phyloP scores from a whole-genome alignment of 192 early-diverging fungal genomes.

The Allomyces macrogynus region DNA sequence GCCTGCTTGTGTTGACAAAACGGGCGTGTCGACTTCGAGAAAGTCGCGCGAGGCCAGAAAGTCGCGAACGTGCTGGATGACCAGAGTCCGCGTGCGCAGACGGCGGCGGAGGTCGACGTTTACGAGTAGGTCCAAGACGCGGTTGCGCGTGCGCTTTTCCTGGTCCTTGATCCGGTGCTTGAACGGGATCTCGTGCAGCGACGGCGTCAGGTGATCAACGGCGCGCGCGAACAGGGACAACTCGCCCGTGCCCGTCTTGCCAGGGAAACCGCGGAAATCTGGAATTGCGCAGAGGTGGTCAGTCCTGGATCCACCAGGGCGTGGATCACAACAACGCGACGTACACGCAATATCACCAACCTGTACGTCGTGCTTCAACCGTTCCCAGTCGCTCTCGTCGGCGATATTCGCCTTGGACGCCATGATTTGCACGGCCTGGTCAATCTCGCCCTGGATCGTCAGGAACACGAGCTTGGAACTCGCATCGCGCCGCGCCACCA shows the following conservation, averaged over 20 bases:
- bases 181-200: conserved; percentile 43
- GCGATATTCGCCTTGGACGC: conserved; percentile 23
- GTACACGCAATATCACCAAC: conserved; percentile 17
- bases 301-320: not conserved
- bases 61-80: conserved; percentile 36
- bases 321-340: conserved; percentile 10
- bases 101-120: conserved; percentile 29
- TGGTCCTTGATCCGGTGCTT: conserved; percentile 35
- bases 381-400: conserved; percentile 6
- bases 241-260: conserved; percentile 49
- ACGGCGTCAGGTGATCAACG: conserved; percentile 37
- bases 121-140: conserved; percentile 54
- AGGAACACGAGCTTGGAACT: conserved; percentile 52
- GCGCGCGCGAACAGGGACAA: conserved; percentile 39
- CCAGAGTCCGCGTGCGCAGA: conserved; percentile 33
- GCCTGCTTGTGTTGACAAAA: conserved; percentile 46
- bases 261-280: conserved; percentile 33
- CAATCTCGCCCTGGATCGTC: conserved; percentile 36
- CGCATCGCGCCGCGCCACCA: conserved; percentile 44
- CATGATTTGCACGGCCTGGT: conserved; percentile 40
- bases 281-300: conserved; percentile 3
- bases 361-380: not conserved
- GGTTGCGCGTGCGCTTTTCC: conserved; percentile 45
- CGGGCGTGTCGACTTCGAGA: conserved; percentile 69
- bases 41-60: conserved; percentile 46